Evolutionary conservation across 1,284 basidiomycete genomes (phyloP), one percentile per base, ranked within the genome.

Genomic region (Trametes hirsuta): DNA sequence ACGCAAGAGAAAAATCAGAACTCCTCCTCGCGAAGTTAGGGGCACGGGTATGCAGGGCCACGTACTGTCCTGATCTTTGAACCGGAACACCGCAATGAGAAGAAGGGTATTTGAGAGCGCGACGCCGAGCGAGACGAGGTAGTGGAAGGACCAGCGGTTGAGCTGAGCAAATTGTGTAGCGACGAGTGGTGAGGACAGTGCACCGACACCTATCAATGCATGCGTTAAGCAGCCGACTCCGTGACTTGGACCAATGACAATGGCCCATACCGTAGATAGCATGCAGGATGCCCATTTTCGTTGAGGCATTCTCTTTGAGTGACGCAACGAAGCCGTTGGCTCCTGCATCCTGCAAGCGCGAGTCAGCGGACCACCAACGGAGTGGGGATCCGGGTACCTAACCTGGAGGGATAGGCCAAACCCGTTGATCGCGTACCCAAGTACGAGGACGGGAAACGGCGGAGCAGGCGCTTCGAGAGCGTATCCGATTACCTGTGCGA

Each of bases 201-300:
- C 88, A 1, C 88, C 88, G 8, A 79, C 71, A 4, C 86, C 85
- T 87, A 44, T 10, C 14, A 10, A 22, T 15, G 37, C 47, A 35
- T 1, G 9, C 24, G 30, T 34, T 18, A 14, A 5, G n/a, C 4
- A 42, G 11, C 21, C 15, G 21, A 24, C n/a, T 1, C 12, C 18
- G 8, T 5, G 8, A 2, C 12, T 21, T 37, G 18, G 25, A 4
- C 14, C 42, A 39, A 2, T 8, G 30, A 15, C 8, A 30, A n/a
- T 35, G 6, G 21, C 24, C 14, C 24, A 18, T 42, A 72, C 75
- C 73, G 46, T 76, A 75, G 12, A 77, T 71, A 0, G 84, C 86
- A 67, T 90, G 87, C 41, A 86, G 67, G 42, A 89, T 69, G 48
- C 85, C 85, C 85, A 90, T 87, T 68, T 86, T 86, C 1, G 76